phyloP scores from a whole-genome alignment of 495 filamentous ascomycete species.

The Penicillium angulare region DNA sequence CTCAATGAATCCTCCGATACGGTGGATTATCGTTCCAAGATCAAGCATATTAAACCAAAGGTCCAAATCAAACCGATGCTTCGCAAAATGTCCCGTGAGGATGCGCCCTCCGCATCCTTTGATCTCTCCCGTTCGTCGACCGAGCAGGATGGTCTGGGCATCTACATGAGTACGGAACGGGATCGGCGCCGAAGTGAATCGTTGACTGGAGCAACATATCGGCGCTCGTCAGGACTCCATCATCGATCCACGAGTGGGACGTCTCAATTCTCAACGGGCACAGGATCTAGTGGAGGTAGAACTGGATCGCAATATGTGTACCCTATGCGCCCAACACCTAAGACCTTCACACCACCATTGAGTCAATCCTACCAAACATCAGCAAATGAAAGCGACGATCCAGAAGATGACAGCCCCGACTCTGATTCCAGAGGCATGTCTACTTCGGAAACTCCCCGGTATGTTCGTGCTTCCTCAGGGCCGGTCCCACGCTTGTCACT shows the following conservation, averaged over 20 bases:
- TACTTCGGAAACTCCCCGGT: constrained; percentile 26
- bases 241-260: constrained; percentile 55
- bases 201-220: constrained; percentile 20
- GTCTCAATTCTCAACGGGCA: constrained; percentile 52
- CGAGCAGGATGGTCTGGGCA: constrained; percentile 57
- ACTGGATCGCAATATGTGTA: constrained; percentile 55
- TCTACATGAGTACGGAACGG: constrained; percentile 50
- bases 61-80: constrained; percentile 57
- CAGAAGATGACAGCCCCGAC: constrained; percentile 33
- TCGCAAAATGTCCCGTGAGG: constrained; percentile 53
- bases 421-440: constrained; percentile 21
- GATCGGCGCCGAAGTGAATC: constrained; percentile 31
- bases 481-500: constrained; percentile 39
- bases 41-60: constrained; percentile 27
- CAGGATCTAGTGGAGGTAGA: constrained; percentile 47
- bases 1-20: constrained; percentile 17
- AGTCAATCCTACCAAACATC: constrained; percentile 52
- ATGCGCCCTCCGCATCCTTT: constrained; percentile 41
- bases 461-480: constrained; percentile 26
- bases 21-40: constrained; percentile 25
- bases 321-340: constrained; percentile 59
- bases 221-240: constrained; percentile 43
- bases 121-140: constrained; percentile 55
- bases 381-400: constrained; percentile 45
- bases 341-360: constrained; percentile 55